phyloP scores from a whole-genome alignment of 306 rosid genomes.

The Vicia sativa region DNA sequence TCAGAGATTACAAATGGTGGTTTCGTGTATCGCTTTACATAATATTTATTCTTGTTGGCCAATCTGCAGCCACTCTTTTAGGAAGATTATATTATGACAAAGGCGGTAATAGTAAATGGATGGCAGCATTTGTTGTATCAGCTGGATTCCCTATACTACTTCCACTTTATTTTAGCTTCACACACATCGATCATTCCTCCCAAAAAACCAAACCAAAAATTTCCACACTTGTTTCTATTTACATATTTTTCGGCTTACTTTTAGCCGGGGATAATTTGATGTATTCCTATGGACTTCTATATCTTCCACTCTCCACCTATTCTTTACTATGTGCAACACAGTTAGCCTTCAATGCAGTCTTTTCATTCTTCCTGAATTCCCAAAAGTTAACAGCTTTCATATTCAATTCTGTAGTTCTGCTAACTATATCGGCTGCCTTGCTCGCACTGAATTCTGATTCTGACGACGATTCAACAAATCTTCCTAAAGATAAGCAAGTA shows the following conservation, averaged over 20 bases:
- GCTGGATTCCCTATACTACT: constrained; percentile 66
- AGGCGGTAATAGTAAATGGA: constrained; percentile 76
- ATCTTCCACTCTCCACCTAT: constrained; percentile 63
- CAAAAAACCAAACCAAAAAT: constrained; percentile 40
- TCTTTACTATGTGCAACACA: constrained; percentile 63
- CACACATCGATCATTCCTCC: constrained; percentile 19
- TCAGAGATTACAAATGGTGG: constrained; percentile 55
- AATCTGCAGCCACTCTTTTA: constrained; percentile 60
- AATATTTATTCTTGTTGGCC: constrained; percentile 51
- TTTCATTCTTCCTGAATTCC: constrained; percentile 58
- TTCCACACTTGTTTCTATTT: constrained; percentile 33
- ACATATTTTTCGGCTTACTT: constrained; percentile 51
- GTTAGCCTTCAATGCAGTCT: constrained; percentile 66
- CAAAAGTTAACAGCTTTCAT: constrained; percentile 59
- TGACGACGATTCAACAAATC: constrained; percentile 31
- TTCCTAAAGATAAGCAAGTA: constrained; percentile 38
- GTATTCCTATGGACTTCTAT: constrained; percentile 69
- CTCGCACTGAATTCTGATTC: constrained; percentile 56
- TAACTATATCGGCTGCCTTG: constrained; percentile 55
- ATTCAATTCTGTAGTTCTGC: constrained; percentile 60
- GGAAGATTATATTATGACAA: constrained; percentile 64
- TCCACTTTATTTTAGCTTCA: constrained; percentile 47
- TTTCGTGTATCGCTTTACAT: constrained; percentile 46
- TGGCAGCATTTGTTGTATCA: constrained; percentile 68
- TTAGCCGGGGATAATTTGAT: constrained; percentile 52